Percentiles rank a stretch among this genome's conserved stretches.
Evolutionary conservation across 192 early-diverging fungal genomes (phyloP).

Genomic region (Lunasporangiospora selenospora): DNA sequence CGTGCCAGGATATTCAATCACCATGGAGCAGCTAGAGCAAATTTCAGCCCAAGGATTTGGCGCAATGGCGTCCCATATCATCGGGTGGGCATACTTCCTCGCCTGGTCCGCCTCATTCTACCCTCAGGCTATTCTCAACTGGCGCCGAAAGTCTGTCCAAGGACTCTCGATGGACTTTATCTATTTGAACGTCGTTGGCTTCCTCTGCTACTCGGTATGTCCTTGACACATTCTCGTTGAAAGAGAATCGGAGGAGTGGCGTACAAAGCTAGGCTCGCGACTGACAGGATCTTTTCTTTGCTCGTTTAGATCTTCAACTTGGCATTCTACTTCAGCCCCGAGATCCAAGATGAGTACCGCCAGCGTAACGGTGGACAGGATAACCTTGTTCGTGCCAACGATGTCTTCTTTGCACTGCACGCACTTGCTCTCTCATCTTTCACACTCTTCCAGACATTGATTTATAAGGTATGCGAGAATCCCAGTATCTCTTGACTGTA

Average conservation of each 20-base stretch:
- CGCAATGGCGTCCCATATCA: constrained; percentile 3
- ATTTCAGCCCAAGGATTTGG: constrained; percentile 14
- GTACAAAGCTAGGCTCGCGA: background rate
- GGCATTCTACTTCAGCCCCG: constrained; percentile 67
- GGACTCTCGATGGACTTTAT: constrained; percentile 92
- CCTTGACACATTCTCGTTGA: background rate
- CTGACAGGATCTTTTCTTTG: background rate
- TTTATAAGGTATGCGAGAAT: constrained; percentile 61
- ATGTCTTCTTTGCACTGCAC: constrained; percentile 88
- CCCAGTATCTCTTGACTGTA: too few relatives aligned
- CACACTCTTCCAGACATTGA: constrained; percentile 66
- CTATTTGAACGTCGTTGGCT: constrained; percentile 83
- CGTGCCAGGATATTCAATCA: too few relatives aligned
- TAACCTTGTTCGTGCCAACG: constrained; percentile 78
- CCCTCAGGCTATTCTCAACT: constrained; percentile 83
- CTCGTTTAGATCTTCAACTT: constrained; percentile 69
- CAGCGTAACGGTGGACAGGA: constrained; percentile 66
- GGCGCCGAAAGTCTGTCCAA: constrained; percentile 72
- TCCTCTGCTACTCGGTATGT: constrained; percentile 76
- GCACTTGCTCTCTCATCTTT: constrained; percentile 67
- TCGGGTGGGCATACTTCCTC: constrained; percentile 64
- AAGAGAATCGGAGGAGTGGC: background rate
- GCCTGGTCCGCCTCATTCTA: constrained; percentile 92
- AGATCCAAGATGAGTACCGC: constrained; percentile 74
- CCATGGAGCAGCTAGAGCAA: too few relatives aligned